Conservation (phyloP, 805 yeast genomes). For the Hanseniaspora mollemarum region DNA sequence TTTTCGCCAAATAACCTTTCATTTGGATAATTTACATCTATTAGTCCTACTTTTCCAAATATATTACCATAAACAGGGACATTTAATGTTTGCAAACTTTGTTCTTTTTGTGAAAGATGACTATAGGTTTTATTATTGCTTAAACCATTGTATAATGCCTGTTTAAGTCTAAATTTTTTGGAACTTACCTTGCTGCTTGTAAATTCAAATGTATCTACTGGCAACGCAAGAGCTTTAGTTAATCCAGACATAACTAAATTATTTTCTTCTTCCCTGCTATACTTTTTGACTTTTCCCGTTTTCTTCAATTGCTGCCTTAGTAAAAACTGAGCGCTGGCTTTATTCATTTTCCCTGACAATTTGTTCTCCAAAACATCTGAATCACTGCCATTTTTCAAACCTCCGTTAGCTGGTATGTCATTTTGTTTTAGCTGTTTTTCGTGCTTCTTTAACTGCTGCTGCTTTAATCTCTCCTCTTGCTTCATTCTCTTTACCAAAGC, state of each 20-base stretch:
- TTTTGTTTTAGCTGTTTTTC: conserved; percentile 29
- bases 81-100: conserved; percentile 12
- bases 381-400: conserved; percentile 16
- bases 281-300: conserved; percentile 26
- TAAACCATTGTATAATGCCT: conserved; percentile 25
- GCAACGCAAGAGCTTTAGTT: conserved; percentile 64
- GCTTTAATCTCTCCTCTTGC: conserved; percentile 23
- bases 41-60: conserved; percentile 12
- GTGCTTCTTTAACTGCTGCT: conserved; percentile 31
- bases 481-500: conserved; percentile 16
- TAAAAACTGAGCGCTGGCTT: conserved; percentile 13
- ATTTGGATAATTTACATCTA: conserved; percentile 14
- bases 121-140: conserved; percentile 7
- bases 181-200: conserved; percentile 62
- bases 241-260: conserved; percentile 85
- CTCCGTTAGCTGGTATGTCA: conserved; percentile 14
- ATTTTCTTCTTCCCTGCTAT: conserved; percentile 87
- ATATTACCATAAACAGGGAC: conserved; percentile 9
- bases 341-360: background rate
- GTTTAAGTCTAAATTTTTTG: conserved; percentile 75
- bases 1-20: conserved; percentile 12
- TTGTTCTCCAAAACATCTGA: conserved; percentile 10
- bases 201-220: conserved; percentile 64
- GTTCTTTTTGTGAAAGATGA: conserved; percentile 9
- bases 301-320: conserved; percentile 13